Evolutionary conservation across 148 eudicot genomes (phyloP).

Genomic region (Rhododendron simsii): DNA sequence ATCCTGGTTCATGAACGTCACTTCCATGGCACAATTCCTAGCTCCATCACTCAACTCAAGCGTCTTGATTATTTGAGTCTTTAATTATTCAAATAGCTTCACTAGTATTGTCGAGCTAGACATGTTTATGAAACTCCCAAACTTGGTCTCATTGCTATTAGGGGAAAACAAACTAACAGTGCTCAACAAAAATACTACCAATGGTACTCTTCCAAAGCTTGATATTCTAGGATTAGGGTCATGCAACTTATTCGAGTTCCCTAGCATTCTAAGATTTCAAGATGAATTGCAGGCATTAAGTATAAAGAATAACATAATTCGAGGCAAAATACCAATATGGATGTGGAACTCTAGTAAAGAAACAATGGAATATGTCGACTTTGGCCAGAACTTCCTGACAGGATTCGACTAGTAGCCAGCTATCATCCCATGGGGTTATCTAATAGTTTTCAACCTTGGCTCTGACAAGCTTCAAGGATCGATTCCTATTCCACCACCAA

Average conservation of each 20-base stretch:
- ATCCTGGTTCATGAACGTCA: conserved; percentile 4
- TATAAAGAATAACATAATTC: too few species aligned
- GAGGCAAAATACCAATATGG: not conserved
- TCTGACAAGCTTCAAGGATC: conserved; percentile 17
- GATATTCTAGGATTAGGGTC: too few species aligned
- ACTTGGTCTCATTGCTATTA: not conserved
- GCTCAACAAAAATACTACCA: not conserved
- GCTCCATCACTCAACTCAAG: conserved; percentile 1
- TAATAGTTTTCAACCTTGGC: not conserved
- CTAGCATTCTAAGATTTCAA: too few species aligned
- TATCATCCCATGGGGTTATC: conserved; percentile 12
- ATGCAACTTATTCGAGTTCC: too few species aligned
- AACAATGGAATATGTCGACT: not conserved
- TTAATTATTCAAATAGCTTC: not conserved
- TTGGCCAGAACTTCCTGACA: conserved; percentile 10
- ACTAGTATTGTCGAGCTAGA: not conserved
- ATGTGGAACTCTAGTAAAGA: conserved; percentile 15
- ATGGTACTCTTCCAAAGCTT: conserved; percentile 5
- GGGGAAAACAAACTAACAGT: not conserved
- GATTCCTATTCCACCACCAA: conserved; percentile 22
- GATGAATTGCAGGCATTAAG: too few species aligned
- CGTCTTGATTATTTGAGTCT: not conserved
- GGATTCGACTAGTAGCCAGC: conserved; percentile 6
- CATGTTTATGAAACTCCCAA: not conserved
- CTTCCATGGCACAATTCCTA: conserved; percentile 9